These are phyloP conservation scores for Fusarium subglutinans DNA, from an alignment of 2,329 filamentous ascomycete species.

Conservation along the genomic window DNA sequence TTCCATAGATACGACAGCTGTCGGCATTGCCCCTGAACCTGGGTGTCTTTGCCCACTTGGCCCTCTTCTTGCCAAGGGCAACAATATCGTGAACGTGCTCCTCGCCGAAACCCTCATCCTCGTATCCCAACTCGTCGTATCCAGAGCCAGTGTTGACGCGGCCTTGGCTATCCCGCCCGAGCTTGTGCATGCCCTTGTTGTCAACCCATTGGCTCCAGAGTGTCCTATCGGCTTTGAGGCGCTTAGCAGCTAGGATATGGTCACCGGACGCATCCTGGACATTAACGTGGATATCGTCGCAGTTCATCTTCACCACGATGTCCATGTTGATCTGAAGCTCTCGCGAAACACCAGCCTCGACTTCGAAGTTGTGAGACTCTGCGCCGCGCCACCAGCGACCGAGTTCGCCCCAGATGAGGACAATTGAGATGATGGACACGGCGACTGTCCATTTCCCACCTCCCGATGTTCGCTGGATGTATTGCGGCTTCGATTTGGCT, in stretches of 20 bases:
- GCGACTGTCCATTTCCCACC: slow-evolving; percentile 94
- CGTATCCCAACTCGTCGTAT: slow-evolving; percentile 56
- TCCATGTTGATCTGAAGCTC: slow-evolving; percentile 95
- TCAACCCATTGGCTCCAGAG: slow-evolving; percentile 85
- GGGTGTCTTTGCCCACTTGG: slow-evolving; percentile 81
- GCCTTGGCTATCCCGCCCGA: slow-evolving; percentile 66
- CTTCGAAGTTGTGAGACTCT: slow-evolving; percentile 89
- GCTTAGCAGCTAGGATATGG: slow-evolving; percentile 81
- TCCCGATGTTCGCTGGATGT: slow-evolving; percentile 82
- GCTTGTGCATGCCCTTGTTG: slow-evolving; percentile 69
- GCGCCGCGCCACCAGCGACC: slow-evolving; percentile 83
- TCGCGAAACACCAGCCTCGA: slow-evolving; percentile 90
- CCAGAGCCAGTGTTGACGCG: slow-evolving; percentile 59
- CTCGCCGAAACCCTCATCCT: slow-evolving; percentile 76
- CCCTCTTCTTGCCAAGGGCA: slow-evolving; percentile 69
- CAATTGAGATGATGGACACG: slow-evolving; percentile 76
- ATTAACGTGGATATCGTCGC: slow-evolving; percentile 90
- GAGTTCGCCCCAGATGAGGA: slow-evolving; percentile 83
- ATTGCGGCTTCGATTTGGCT: slow-evolving; percentile 97
- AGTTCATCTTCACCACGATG: slow-evolving; percentile 89
- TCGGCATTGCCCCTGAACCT: slow-evolving; percentile 68
- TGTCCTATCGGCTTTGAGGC: slow-evolving; percentile 80
- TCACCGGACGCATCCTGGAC: slow-evolving; percentile 96
- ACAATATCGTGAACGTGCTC: slow-evolving; percentile 94
- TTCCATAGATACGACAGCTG: slow-evolving; percentile 90